Evolutionary conservation across 139 green algal genomes (phyloP), one percentile per base, ranked within the genome.

Genomic region (Chlorella sp.): DNA sequence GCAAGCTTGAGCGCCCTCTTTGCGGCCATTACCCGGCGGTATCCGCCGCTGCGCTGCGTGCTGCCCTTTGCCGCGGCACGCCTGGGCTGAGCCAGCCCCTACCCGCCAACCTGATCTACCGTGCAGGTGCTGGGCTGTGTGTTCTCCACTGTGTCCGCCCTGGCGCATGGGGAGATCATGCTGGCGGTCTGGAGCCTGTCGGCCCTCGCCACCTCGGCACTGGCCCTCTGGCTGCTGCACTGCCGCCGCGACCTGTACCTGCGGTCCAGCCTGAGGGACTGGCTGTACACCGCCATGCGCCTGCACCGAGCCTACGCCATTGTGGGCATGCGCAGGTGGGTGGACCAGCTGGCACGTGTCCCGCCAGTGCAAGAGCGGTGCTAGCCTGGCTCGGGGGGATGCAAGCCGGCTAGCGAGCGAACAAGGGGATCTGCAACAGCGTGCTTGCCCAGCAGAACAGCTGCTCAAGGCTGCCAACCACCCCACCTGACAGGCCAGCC

Each of bases 101-200:
- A 40, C 62, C 62, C 30, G 4, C 5, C 62, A 28, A 19, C 62
- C 62, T 70, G 62, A 13, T 3, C 68, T 36, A 4, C 38, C 54
- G 20, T n/a, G 41, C 43, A 85, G 80, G 68, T 85, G 19, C 44
- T 85, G 34, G 80, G 80, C 43, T 75, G 72, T 19, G 28, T 85
- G 16, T 67, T 67, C 44, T 67, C 43, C 30, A 80, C 73, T 13
- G 16, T 60, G 46, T 67, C 73, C 1, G 73, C 73, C 1, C 46
- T 80, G 46, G 26, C 46, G 46, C 46, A 64, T 17, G 46, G 73
- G 19, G 44, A 80, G n/a, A 1, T 46, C 32, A 30, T 28, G 73
- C 73, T 80, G 44, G 73, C 46, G n/a, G 17, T 36, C 36, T 80
- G 73, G 73, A 67, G 44, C 44, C 46, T 80, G 2, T 58, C 44